phyloP scores from a whole-genome alignment of 108 stramenopile species.

The Stephanodiscus triporus region DNA sequence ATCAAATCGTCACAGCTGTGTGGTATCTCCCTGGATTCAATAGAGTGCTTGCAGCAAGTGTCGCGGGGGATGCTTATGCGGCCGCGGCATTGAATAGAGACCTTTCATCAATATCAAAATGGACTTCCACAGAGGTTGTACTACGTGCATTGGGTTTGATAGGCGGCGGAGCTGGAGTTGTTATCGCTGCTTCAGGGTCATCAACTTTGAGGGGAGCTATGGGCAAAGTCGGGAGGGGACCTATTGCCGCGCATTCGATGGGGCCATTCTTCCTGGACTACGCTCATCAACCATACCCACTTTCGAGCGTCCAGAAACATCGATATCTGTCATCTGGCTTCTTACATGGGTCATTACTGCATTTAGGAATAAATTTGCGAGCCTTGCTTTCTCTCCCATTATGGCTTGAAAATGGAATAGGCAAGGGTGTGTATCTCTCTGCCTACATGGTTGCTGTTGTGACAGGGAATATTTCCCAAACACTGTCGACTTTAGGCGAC shows the following conservation, averaged over 20 bases:
- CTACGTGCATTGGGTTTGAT: slow-evolving; percentile 36
- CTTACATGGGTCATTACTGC: slow-evolving; percentile 69
- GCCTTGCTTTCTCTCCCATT: slow-evolving; percentile 55
- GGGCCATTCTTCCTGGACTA: slow-evolving; percentile 61
- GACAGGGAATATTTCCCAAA: slow-evolving; percentile 66
- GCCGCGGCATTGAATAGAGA: slow-evolving; percentile 35
- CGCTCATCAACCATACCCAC: slow-evolving; percentile 50
- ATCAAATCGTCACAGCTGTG: slow-evolving; percentile 68
- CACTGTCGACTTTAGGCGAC: slow-evolving; percentile 31
- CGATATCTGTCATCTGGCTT: slow-evolving; percentile 79
- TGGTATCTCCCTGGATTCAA: slow-evolving; percentile 49
- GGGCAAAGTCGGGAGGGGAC: slow-evolving; percentile 19
- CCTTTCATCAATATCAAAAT: slow-evolving; percentile 51
- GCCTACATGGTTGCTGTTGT: slow-evolving; percentile 68
- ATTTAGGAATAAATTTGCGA: slow-evolving; percentile 65
- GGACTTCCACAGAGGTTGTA: slow-evolving; percentile 37
- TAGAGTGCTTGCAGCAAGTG: slow-evolving; percentile 55
- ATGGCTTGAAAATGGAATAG: slow-evolving; percentile 68
- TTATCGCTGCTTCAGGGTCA: slow-evolving; percentile 36
- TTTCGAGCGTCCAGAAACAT: slow-evolving; percentile 62
- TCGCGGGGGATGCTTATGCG: slow-evolving; percentile 37
- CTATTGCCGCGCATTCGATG: slow-evolving; percentile 51
- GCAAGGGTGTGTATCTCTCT: slow-evolving; percentile 64
- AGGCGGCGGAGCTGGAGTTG: slow-evolving; percentile 37
- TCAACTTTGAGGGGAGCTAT: slow-evolving; percentile 28